These are phyloP conservation scores for Stereum hirsutum DNA, from an alignment of 1,284 basidiomycete genomes.

Conservation along the genomic window DNA sequence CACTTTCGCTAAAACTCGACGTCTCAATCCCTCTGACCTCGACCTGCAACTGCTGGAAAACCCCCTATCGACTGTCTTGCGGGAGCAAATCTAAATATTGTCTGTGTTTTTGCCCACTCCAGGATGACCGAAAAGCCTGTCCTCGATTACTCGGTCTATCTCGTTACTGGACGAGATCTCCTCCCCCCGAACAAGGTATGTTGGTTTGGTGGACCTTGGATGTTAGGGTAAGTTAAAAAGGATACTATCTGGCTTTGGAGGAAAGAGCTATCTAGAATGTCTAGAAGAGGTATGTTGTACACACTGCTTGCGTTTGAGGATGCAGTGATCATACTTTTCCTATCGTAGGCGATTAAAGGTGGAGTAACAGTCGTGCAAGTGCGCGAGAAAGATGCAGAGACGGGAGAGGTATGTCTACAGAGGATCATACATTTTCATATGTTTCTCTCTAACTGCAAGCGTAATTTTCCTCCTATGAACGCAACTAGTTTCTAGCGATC, in stretches of 20 bases:
- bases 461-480: too few relatives aligned
- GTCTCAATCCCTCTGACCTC: too few relatives aligned
- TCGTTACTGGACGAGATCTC: constrained; percentile 79
- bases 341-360: constrained; percentile 61
- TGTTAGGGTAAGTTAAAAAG: too few relatives aligned
- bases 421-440: constrained; percentile 4
- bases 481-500: constrained; percentile 80
- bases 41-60: too few relatives aligned
- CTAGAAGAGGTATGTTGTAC: constrained; percentile 59
- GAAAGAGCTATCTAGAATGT: constrained; percentile 48
- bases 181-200: constrained; percentile 72
- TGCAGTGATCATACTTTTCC: constrained; percentile 2
- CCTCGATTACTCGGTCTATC: constrained; percentile 75
- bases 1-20: too few relatives aligned
- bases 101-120: too few relatives aligned
- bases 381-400: constrained; percentile 77
- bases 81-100: too few relatives aligned
- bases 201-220: neutral
- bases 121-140: neutral
- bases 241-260: neutral
- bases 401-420: constrained; percentile 52
- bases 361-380: constrained; percentile 89
- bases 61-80: too few relatives aligned
- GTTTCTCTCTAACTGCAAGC: constrained; percentile 5
- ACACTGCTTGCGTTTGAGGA: neutral